Conservation (phyloP, 768 basidiomycete genomes). For the Pulveroboletus sp. region DNA sequence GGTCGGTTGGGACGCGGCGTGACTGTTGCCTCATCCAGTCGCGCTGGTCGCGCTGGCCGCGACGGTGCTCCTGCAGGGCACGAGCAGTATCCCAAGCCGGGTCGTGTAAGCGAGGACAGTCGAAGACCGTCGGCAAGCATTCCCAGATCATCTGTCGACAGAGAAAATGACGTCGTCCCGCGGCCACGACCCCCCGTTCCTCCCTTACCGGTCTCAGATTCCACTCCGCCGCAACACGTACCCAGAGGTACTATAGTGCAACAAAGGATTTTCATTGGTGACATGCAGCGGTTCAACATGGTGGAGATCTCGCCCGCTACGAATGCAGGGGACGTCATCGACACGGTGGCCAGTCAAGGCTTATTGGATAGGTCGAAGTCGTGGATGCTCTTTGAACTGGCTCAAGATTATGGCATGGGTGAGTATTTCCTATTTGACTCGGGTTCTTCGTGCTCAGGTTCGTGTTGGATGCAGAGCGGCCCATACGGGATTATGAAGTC, state of each 20-base stretch:
- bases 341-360: conserved; percentile 61
- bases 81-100: conserved; percentile 18
- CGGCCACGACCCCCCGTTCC: conserved; percentile 37
- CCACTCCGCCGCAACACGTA: conserved; percentile 30
- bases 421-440: conserved; percentile 20
- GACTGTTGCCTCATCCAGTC: conserved; percentile 26
- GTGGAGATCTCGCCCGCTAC: conserved; percentile 68
- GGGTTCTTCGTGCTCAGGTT: conserved; percentile 7
- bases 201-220: conserved; percentile 34
- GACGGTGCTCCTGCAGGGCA: conserved; percentile 9
- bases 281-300: conserved; percentile 69
- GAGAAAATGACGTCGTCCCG: conserved; percentile 21
- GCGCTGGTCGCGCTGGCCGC: conserved; percentile 13
- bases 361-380: conserved; percentile 60
- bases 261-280: conserved; percentile 74
- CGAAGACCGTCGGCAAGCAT: conserved; percentile 18
- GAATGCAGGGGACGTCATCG: conserved; percentile 68
- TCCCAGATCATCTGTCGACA: conserved; percentile 24
- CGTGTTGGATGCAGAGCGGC: conserved; percentile 61
- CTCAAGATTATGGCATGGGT: conserved; percentile 94
- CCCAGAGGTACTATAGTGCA: conserved; percentile 41
- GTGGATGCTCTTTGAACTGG: conserved; percentile 90
- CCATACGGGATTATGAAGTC: conserved; percentile 84
- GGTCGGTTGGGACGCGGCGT: conserved; percentile 35
- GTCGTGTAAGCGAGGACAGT: conserved; percentile 27